Evolutionary conservation across 2,329 filamentous ascomycete species (phyloP).

Genomic region (Apiospora marii): DNA sequence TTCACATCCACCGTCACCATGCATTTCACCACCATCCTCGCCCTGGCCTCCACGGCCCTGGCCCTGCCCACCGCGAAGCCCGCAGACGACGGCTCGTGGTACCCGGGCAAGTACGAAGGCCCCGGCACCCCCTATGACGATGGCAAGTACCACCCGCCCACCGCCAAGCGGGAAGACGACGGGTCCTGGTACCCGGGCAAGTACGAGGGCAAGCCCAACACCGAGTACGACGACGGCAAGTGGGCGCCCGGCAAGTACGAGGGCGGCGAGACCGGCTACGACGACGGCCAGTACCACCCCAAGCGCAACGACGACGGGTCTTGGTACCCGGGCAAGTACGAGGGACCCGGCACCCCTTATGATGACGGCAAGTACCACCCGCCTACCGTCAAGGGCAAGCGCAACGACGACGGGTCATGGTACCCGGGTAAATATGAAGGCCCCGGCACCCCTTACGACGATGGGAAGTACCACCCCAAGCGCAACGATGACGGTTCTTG

Average conservation of each 20-base stretch:
- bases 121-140: neutral
- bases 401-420: slow-evolving; percentile 21
- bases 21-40: slow-evolving; percentile 4
- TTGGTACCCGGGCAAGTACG: slow-evolving; percentile 4
- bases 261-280: neutral
- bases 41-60: neutral
- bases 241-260: slow-evolving; percentile 19
- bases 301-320: slow-evolving; percentile 3
- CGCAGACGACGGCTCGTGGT: slow-evolving; percentile 7
- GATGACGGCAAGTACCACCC: neutral
- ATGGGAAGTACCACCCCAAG: slow-evolving; percentile 1
- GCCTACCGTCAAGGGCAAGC: neutral
- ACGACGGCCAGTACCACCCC: slow-evolving; percentile 14
- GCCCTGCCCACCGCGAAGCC: slow-evolving; percentile 15
- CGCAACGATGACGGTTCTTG: neutral
- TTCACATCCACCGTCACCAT: neutral
- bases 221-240: slow-evolving; percentile 18
- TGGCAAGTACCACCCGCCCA: neutral
- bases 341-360: neutral
- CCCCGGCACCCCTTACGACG: neutral
- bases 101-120: slow-evolving; percentile 12
- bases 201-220: slow-evolving; percentile 9
- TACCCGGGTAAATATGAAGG: slow-evolving; percentile 6
- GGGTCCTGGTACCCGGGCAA: slow-evolving; percentile 16
- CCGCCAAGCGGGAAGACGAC: neutral